These are phyloP conservation scores for Spongospora subterranea DNA, from an alignment of 208 protist genomes.

Conservation along the genomic window DNA sequence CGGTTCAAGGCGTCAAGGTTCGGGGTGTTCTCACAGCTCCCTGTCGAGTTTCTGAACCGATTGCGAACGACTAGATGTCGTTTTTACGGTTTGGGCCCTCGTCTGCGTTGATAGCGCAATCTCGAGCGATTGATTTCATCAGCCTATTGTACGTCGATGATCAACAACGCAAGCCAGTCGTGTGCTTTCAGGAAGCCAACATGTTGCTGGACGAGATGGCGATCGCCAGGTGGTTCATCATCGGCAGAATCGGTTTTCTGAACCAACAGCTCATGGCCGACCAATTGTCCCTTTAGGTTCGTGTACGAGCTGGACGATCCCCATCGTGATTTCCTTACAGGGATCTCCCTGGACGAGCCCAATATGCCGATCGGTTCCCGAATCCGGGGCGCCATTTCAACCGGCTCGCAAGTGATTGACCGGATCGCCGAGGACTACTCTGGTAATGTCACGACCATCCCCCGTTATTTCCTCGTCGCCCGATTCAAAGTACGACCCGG, in stretches of 20 bases:
- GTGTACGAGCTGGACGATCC: slow-evolving; percentile 47
- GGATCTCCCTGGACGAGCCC: background rate
- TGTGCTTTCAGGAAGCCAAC: background rate
- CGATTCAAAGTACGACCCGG: slow-evolving; percentile 16
- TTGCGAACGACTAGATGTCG: background rate
- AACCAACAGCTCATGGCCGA: background rate
- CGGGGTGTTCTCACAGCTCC: too few relatives aligned
- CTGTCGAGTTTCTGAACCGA: background rate
- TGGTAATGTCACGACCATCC: background rate
- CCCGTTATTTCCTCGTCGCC: background rate
- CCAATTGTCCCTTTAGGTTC: background rate
- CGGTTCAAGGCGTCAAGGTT: background rate
- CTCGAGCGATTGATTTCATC: background rate
- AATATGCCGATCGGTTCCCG: background rate
- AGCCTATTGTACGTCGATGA: background rate
- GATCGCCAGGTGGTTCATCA: background rate
- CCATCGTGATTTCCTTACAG: background rate
- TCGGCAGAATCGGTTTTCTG: background rate
- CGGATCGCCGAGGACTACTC: background rate
- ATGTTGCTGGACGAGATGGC: slow-evolving; percentile 1
- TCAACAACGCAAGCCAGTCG: background rate
- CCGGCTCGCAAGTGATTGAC: background rate
- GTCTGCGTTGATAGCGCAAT: background rate
- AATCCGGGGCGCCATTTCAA: background rate
- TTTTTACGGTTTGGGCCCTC: background rate